These are phyloP conservation scores for Trametes sanguinea DNA, from an alignment of 768 basidiomycete genomes.

Conservation along the genomic window DNA sequence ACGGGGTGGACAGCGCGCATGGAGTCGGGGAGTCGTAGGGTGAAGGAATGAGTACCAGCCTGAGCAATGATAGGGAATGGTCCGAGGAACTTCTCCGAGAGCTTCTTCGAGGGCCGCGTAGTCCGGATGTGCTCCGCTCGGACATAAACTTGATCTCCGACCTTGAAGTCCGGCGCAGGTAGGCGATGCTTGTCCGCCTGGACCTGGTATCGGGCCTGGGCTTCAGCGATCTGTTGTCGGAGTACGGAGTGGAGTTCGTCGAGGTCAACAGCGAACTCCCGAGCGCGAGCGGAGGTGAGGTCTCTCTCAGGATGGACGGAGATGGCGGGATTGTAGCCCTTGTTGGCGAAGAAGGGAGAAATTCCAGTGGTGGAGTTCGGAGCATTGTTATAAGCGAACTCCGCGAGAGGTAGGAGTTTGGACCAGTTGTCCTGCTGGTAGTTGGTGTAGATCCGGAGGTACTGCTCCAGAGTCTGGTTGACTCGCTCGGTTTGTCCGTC, in stretches of 20 bases:
- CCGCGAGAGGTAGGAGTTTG: neutral
- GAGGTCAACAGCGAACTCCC: conserved; percentile 28
- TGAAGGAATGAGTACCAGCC: conserved; percentile 26
- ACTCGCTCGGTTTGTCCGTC: no score
- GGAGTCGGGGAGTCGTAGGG: conserved; percentile 25
- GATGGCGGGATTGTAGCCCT: conserved; percentile 17
- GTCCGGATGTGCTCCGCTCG: neutral
- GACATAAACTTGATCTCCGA: conserved; percentile 4
- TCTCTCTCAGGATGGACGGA: conserved; percentile 15
- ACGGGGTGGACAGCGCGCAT: conserved; percentile 26
- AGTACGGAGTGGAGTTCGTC: conserved; percentile 24
- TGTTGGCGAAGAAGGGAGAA: conserved; percentile 9
- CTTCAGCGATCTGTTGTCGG: conserved; percentile 18
- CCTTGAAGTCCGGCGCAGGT: conserved; percentile 1
- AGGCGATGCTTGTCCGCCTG: conserved; percentile 7
- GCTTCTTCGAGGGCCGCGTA: conserved; percentile 22
- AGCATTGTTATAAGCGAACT: no score
- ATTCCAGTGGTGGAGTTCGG: neutral
- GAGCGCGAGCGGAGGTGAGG: conserved; percentile 11
- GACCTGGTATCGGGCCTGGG: conserved; percentile 17
- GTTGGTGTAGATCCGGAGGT: conserved; percentile 31
- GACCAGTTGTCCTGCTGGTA: neutral
- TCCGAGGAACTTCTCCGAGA: conserved; percentile 27
- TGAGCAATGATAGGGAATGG: conserved; percentile 28
- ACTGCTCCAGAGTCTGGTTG: conserved; percentile 17